A percentile compares a stretch with the other conserved stretches of the same genome.
These are phyloP conservation scores for Boletus speciosus DNA, from an alignment of 768 basidiomycete species.

Conservation along the genomic window DNA sequence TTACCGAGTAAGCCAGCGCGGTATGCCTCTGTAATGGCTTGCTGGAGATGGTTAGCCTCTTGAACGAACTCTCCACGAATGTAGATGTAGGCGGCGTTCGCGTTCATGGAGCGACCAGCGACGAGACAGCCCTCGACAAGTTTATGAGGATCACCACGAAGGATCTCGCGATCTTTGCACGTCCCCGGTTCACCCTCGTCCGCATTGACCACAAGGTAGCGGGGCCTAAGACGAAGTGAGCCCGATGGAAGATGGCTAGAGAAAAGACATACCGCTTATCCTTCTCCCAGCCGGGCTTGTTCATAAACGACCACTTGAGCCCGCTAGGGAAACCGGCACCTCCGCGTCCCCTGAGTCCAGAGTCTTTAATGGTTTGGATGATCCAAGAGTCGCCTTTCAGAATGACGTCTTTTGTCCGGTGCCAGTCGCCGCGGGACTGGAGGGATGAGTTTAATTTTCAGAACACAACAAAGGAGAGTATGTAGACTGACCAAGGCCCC, in stretches of 20 bases:
- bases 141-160: constrained; percentile 98
- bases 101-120: constrained; percentile 96
- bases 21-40: constrained; percentile 95
- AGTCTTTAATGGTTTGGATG: constrained; percentile 93
- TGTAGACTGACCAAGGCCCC: constrained; percentile 67
- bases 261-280: constrained; percentile 62
- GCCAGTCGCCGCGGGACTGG: constrained; percentile 95
- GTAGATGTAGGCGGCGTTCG: constrained; percentile 98
- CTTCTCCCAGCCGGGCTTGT: constrained; percentile 98
- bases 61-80: constrained; percentile 98
- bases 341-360: constrained; percentile 91
- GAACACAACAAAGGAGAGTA: background rate
- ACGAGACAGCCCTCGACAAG: constrained; percentile 97
- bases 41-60: constrained; percentile 90
- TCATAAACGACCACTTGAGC: constrained; percentile 98
- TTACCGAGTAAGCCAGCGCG: constrained; percentile 83
- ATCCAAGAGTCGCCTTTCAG: constrained; percentile 97
- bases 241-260: background rate
- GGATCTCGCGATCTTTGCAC: constrained; percentile 98
- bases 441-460: background rate
- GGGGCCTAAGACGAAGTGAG: constrained; percentile 54
- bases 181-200: constrained; percentile 99
- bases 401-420: constrained; percentile 93
- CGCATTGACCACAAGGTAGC: constrained; percentile 96
- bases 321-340: constrained; percentile 97